Evolutionary conservation across 257 asterid genomes (phyloP), one percentile per base, ranked within the genome.

Genomic region (Eucommia ulmoides): DNA sequence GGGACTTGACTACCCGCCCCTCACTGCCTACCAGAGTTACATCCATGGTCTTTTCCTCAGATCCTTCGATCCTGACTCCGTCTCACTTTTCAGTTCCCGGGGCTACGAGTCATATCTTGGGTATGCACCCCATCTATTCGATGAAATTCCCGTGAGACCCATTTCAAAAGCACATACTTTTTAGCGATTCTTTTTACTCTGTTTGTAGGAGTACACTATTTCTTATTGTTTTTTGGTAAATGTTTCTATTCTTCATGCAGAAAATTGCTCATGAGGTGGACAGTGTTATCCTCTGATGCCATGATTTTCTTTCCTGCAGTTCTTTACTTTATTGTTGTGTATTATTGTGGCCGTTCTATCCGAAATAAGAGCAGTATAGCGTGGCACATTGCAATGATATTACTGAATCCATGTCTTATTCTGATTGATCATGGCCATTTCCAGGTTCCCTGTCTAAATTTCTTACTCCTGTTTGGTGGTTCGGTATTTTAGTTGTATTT

Each of bases 201-300:
- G 41, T n/a, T 41, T 3, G 2, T 29, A 8, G 24, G 21, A 23
- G 19, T 45, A 22, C 24, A 2, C 20, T 24, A 6, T 45, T 25
- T 17, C 22, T 49, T 45, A 46, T n/a, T 9, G 17, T 7, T 47
- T 19, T 24, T 46, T 47, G 53, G 49, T 60, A 65, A 53, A 44
- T 52, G n/a, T 64, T 47, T 51, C 23, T 22, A 33, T 53, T 62
- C 58, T 50, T 59, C 19, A 44, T 78, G 93, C 81, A 91, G 98
- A 84, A 89, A 86, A 79, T 78, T 89, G 81, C 83, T 91, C 86
- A 91, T 91, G 98, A 80, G 98, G 71, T 83, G 98, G 96, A 91
- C 95, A 25, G 96, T 86, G 65, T 60, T 86, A 72, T 78, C 74
- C 53, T 91, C 98, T 58, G 93, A 91, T 77, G 67, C 73, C 61